Conservation (phyloP, 352 stramenopile species). For the Elongisporangium prolatum region DNA sequence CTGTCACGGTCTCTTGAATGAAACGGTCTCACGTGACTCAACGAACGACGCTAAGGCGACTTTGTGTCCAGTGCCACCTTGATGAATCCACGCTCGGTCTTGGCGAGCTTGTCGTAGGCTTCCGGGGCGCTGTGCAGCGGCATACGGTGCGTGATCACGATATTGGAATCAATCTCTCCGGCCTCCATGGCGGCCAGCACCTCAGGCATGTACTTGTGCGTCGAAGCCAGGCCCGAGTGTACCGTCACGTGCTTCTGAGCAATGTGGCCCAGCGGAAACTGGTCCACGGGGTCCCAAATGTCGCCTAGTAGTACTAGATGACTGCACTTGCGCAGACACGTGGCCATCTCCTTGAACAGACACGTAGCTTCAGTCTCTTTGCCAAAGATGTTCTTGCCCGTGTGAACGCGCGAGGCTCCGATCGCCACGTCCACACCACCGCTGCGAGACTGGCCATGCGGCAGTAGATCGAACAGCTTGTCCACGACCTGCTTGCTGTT, state of each 20-base stretch:
- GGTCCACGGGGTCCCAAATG: slow-evolving; percentile 22
- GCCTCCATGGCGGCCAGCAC: slow-evolving; percentile 22
- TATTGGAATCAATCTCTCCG: slow-evolving; percentile 18
- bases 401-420: slow-evolving; percentile 31
- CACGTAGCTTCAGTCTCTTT: slow-evolving; percentile 21
- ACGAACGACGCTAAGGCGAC: not conserved
- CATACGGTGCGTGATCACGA: slow-evolving; percentile 24
- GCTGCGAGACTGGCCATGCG: slow-evolving; percentile 8
- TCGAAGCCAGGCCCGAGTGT: slow-evolving; percentile 21
- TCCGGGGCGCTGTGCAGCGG: slow-evolving; percentile 21
- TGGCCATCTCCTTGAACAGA: slow-evolving; percentile 25
- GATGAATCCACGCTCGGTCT: slow-evolving; percentile 21
- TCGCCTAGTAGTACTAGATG: slow-evolving; percentile 27
- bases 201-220: slow-evolving; percentile 27
- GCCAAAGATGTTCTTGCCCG: slow-evolving; percentile 19
- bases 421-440: slow-evolving; percentile 37
- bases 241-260: slow-evolving; percentile 40
- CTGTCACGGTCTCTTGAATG: too few species aligned
- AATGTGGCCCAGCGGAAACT: slow-evolving; percentile 39
- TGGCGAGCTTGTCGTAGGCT: slow-evolving; percentile 28
- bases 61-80: slow-evolving; percentile 16
- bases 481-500: slow-evolving; percentile 24
- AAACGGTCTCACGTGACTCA: too few species aligned
- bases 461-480: slow-evolving; percentile 21
- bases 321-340: slow-evolving; percentile 27